Percentiles rank a stretch among this genome's conserved stretches.
Evolutionary conservation across 2,329 filamentous ascomycete genomes (phyloP).

Genomic region (Aureobasidium sp.): DNA sequence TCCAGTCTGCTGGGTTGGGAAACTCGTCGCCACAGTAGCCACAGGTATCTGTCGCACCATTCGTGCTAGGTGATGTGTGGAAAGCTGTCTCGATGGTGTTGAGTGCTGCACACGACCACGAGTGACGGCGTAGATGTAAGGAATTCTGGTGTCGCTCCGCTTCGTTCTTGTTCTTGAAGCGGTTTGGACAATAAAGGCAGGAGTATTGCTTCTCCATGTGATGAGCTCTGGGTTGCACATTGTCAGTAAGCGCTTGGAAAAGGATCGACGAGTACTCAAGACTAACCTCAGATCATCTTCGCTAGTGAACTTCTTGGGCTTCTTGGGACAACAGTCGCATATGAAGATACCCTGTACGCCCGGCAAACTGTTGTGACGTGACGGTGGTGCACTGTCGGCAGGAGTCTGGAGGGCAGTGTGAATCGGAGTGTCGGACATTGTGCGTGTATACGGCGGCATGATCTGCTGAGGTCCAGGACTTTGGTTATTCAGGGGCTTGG

Average conservation of each 20-base stretch:
- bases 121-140: conserved; percentile 81
- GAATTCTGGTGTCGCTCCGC: conserved; percentile 94
- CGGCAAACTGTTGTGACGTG: conserved; percentile 39
- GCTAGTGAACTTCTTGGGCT: conserved; percentile 89
- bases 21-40: conserved; percentile 97
- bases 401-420: conserved; percentile 37
- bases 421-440: conserved; percentile 33
- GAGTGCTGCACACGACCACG: conserved; percentile 92
- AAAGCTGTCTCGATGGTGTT: conserved; percentile 67
- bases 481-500: conserved; percentile 32
- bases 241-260: conserved; percentile 15
- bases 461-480: conserved; percentile 34
- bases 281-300: conserved; percentile 73
- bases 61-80: conserved; percentile 59
- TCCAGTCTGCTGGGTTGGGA: conserved; percentile 78
- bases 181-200: conserved; percentile 83
- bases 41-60: conserved; percentile 62
- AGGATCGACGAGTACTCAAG: background rate
- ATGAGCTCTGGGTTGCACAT: conserved; percentile 54
- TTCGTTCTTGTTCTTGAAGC: conserved; percentile 99
- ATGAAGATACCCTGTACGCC: conserved; percentile 55
- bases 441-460: conserved; percentile 32
- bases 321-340: conserved; percentile 94
- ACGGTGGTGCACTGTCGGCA: conserved; percentile 33
- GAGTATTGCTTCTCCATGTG: conserved; percentile 95